These are phyloP conservation scores for Eutreptiella sp. DNA, from an alignment of 208 protist species.

Conservation along the genomic window DNA sequence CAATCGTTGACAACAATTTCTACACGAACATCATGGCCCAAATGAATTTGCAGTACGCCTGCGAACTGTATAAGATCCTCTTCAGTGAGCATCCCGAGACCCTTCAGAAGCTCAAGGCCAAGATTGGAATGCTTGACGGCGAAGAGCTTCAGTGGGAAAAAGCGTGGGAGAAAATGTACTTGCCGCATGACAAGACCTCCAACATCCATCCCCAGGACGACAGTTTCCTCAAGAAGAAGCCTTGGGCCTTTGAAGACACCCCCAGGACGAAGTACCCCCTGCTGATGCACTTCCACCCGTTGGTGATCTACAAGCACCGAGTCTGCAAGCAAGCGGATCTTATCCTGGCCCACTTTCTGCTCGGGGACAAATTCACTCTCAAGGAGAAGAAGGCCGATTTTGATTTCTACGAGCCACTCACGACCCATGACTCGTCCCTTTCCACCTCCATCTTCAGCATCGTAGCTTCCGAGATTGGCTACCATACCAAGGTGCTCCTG, in stretches of 20 bases:
- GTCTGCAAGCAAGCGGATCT: slow-evolving; percentile 72
- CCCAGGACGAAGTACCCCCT: slow-evolving; percentile 45
- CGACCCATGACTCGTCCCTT: slow-evolving; percentile 63
- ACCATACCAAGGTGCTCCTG: slow-evolving; percentile 58
- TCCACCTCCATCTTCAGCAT: slow-evolving; percentile 60
- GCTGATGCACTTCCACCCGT: slow-evolving; percentile 59
- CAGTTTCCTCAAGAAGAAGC: slow-evolving; percentile 71
- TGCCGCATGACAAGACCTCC: slow-evolving; percentile 63
- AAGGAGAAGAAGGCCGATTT: slow-evolving; percentile 71
- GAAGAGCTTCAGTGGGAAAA: slow-evolving; percentile 64
- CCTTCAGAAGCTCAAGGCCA: slow-evolving; percentile 53
- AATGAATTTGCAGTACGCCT: slow-evolving; percentile 68
- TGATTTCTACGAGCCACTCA: slow-evolving; percentile 73
- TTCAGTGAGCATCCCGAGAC: slow-evolving; percentile 49
- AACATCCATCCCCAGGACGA: slow-evolving; percentile 72
- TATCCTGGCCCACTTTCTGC: slow-evolving; percentile 63
- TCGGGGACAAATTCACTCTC: slow-evolving; percentile 56
- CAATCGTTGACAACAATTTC: slow-evolving; percentile 74
- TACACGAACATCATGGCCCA: slow-evolving; percentile 82
- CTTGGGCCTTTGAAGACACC: slow-evolving; percentile 63
- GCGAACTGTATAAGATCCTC: slow-evolving; percentile 50
- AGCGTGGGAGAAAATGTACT: slow-evolving; percentile 56
- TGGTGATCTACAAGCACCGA: slow-evolving; percentile 70
- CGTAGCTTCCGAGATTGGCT: slow-evolving; percentile 49
- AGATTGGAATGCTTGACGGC: slow-evolving; percentile 55